Evolutionary conservation across 805 yeast genomes (phyloP), one percentile per base, ranked within the genome.

Genomic region (Starmerella potacharoeniae): DNA sequence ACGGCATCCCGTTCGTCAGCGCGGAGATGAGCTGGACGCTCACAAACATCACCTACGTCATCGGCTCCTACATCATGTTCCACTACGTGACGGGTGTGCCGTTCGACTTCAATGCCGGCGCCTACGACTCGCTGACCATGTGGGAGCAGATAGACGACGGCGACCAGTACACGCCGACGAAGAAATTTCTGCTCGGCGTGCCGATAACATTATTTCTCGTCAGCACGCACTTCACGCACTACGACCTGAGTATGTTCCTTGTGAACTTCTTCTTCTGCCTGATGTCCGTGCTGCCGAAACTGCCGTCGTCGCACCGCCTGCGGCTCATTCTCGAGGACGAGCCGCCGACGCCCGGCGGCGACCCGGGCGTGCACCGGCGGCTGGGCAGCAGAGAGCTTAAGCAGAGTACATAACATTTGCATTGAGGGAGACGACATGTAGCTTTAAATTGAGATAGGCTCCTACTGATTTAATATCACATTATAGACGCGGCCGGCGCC

Each of bases 71-170:
- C 68, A 80, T 91, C 58, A 93, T 91, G 97, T 93, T 91, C 68
- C 98, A 91, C 69, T 84, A 86, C 68, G 87, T 93, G 46, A 93
- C 91, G 65, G 98, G 98, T 40, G 89, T 95, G 2, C 98, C 98
- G 0, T 93, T 91, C 67, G 98, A 93, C 64, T 90, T 91, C 73
- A 93, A 60, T 67, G 83, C 86, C 42, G 98, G 98, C 44, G 97
- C 97, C 0, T 93, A 85, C 70, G 98, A 91, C 68, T 83, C 87
- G 65, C 76, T 91, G 62, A 93, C 96, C 28, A 88, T 91, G 97
- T 91, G 98, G 98, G 98, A 91, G 71, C 98, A 91, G 71, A 83
- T 84, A 56, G 95, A 86, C 69, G 82, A 90, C 65, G 98, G 97
- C 56, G 97, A 89, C 66, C 95, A 89, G 69, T 91, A 90, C 69